These are phyloP conservation scores for Neophaeococcomyces mojaviensis DNA, from an alignment of 2,329 filamentous ascomycete genomes.

Conservation along the genomic window DNA sequence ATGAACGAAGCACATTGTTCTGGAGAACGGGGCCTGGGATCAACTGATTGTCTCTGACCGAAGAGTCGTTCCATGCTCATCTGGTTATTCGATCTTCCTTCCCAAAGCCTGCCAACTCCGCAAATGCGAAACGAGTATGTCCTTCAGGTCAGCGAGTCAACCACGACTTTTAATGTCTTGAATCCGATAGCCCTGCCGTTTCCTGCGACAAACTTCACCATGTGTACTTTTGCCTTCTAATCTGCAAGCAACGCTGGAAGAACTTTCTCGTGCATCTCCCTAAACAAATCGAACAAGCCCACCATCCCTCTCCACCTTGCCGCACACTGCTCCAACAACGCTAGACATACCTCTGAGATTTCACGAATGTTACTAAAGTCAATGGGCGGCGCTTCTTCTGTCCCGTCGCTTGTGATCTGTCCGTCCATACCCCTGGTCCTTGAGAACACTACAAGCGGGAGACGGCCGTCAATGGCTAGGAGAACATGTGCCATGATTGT, in stretches of 20 bases:
- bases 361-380: slow-evolving; percentile 24
- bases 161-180: too few relatives aligned
- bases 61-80: too few relatives aligned
- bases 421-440: slow-evolving; percentile 2
- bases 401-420: background rate
- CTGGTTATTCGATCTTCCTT: too few relatives aligned
- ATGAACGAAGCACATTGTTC: too few relatives aligned
- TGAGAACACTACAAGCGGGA: slow-evolving; percentile 21
- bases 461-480: slow-evolving; percentile 25
- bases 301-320: slow-evolving; percentile 24
- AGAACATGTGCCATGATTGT: slow-evolving; percentile 27
- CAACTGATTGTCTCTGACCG: too few relatives aligned
- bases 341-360: slow-evolving; percentile 23
- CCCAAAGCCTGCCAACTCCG: too few relatives aligned
- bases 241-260: slow-evolving; percentile 14
- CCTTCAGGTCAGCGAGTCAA: too few relatives aligned
- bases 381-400: slow-evolving; percentile 15
- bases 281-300: slow-evolving; percentile 23
- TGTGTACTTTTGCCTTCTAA: too few relatives aligned
- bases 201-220: too few relatives aligned
- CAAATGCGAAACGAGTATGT: too few relatives aligned
- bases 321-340: slow-evolving; percentile 21
- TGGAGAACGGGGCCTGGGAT: too few relatives aligned
- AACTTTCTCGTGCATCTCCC: slow-evolving; percentile 23
- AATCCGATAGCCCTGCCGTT: too few relatives aligned